A percentile compares a stretch with the other conserved stretches of the same genome.
Evolutionary conservation across 495 filamentous ascomycete genomes (phyloP).

Genomic region (Massariosphaeria phaeospora): DNA sequence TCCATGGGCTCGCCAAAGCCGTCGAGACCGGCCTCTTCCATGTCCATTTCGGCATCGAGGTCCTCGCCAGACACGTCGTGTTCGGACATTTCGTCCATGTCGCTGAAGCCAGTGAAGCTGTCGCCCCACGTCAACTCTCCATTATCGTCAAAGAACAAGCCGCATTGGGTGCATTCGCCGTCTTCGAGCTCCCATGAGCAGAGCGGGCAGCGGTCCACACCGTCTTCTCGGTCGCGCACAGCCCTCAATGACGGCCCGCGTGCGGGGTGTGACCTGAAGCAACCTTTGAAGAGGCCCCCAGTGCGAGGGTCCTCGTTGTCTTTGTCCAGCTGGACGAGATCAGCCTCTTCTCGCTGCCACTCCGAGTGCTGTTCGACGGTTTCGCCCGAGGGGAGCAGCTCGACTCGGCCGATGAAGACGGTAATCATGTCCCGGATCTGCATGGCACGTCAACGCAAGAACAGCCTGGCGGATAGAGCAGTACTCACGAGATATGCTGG

Average conservation of each 20-base stretch:
- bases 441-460: background rate
- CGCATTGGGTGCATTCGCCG: constrained; percentile 52
- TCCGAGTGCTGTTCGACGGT: constrained; percentile 55
- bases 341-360: constrained; percentile 55
- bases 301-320: constrained; percentile 46
- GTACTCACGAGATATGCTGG: constrained; percentile 63
- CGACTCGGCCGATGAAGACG: constrained; percentile 58
- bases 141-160: constrained; percentile 45
- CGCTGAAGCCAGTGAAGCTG: constrained; percentile 35
- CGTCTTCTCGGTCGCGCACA: constrained; percentile 57
- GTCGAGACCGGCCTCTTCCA: constrained; percentile 29
- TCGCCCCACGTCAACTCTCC: constrained; percentile 31
- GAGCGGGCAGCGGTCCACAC: constrained; percentile 57
- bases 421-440: constrained; percentile 65
- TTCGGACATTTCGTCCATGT: constrained; percentile 36
- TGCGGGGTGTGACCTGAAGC: constrained; percentile 47
- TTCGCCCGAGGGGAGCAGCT: constrained; percentile 60
- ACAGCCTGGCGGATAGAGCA: background rate
- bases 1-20: constrained; percentile 33
- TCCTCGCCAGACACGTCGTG: constrained; percentile 34
- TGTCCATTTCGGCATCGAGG: constrained; percentile 36
- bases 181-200: constrained; percentile 64
- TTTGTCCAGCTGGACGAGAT: constrained; percentile 49
- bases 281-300: constrained; percentile 62
- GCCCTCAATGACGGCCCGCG: constrained; percentile 27